Conservation (phyloP, 1,284 basidiomycete genomes). For the Singerocomus rubriflavus region DNA sequence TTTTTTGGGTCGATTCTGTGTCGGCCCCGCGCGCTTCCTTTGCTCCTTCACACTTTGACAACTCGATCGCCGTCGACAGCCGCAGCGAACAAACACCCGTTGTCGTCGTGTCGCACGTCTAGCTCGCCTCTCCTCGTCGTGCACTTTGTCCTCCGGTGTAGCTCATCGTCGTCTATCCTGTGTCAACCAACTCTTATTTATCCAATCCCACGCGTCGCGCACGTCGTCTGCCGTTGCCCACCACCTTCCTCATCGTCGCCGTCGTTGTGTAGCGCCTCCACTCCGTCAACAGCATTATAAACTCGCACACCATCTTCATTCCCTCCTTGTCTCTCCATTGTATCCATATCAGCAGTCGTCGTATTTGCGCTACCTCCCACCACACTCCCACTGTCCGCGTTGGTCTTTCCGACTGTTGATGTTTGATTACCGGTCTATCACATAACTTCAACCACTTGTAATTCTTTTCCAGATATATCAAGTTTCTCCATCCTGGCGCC, state of each 20-base stretch:
- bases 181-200: slow-evolving; percentile 29
- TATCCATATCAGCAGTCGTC: slow-evolving; percentile 37
- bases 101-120: slow-evolving; percentile 34
- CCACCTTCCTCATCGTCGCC: slow-evolving; percentile 14
- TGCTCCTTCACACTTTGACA: slow-evolving; percentile 43
- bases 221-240: slow-evolving; percentile 29
- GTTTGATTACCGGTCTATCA: slow-evolving; percentile 33
- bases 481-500: slow-evolving; percentile 62
- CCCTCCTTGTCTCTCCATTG: slow-evolving; percentile 27
- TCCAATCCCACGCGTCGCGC: slow-evolving; percentile 38
- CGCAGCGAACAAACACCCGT: slow-evolving; percentile 31
- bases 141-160: slow-evolving; percentile 20
- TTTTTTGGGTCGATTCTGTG: slow-evolving; percentile 39
- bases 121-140: slow-evolving; percentile 24
- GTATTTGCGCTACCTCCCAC: slow-evolving; percentile 30
- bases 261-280: slow-evolving; percentile 19
- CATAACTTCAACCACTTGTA: slow-evolving; percentile 31
- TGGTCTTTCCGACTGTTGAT: slow-evolving; percentile 36
- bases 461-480: slow-evolving; percentile 25
- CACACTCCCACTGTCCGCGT: slow-evolving; percentile 18
- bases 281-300: slow-evolving; percentile 24
- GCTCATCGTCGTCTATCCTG: slow-evolving; percentile 18
- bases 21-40: slow-evolving; percentile 47
- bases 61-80: slow-evolving; percentile 37
- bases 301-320: slow-evolving; percentile 23